Evolutionary conservation across 2,329 filamentous ascomycete genomes (phyloP).

Genomic region (Fusarium sp.): DNA sequence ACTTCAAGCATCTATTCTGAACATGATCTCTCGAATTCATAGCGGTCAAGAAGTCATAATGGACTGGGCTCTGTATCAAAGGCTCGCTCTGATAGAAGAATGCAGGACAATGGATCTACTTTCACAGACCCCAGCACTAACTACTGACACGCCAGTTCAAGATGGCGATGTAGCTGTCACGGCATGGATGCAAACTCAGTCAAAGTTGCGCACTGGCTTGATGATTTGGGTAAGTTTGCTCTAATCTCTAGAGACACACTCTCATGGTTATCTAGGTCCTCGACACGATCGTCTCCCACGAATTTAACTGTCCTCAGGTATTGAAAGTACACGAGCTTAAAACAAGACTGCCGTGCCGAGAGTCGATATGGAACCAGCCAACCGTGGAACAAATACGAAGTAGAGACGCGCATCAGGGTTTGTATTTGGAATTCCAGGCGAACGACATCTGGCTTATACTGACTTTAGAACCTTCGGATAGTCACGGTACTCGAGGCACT

Average conservation of each 20-base stretch:
- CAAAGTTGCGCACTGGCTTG: slow-evolving; percentile 5
- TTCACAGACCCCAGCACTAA: background rate
- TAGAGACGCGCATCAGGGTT: background rate
- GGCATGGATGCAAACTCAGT: slow-evolving; percentile 8
- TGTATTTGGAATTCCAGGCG: background rate
- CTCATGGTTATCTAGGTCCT: slow-evolving; percentile 1
- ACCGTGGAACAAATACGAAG: background rate
- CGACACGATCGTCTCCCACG: slow-evolving; percentile 8
- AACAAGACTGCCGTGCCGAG: slow-evolving; percentile 5
- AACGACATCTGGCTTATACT: background rate
- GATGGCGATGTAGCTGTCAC: background rate
- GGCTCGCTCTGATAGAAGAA: background rate
- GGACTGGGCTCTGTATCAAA: background rate
- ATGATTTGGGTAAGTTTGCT: slow-evolving; percentile 16
- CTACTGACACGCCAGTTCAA: background rate
- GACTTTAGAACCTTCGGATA: background rate
- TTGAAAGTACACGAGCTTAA: slow-evolving; percentile 13
- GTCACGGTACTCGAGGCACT: slow-evolving; percentile 21
- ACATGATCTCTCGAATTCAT: background rate
- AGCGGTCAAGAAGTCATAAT: background rate
- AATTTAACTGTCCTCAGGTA: slow-evolving; percentile 10
- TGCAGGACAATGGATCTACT: slow-evolving; percentile 10
- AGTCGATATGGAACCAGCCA: slow-evolving; percentile 6
- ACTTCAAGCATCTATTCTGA: slow-evolving; percentile 5
- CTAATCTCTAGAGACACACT: background rate